phyloP scores from a whole-genome alignment of 192 early-diverging fungal species.

The Rhizophlyctis rosea region DNA sequence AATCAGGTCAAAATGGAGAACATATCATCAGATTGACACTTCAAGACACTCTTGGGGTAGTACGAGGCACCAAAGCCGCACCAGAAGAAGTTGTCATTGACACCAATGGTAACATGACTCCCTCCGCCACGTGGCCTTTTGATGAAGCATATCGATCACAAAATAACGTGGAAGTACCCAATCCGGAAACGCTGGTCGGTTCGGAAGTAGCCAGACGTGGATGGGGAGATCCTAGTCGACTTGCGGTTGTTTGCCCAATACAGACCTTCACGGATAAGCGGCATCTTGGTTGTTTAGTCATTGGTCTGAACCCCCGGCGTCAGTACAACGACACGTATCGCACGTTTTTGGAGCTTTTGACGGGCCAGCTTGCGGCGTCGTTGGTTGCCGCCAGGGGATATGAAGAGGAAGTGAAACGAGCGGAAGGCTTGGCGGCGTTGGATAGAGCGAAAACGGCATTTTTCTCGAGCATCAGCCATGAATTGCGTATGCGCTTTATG shows the following conservation, averaged over 20 bases:
- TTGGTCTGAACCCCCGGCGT: conserved; percentile 18
- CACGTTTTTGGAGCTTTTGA: conserved; percentile 25
- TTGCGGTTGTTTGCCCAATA: conserved; percentile 24
- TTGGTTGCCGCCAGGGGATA: conserved; percentile 7
- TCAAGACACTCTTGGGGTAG: neutral
- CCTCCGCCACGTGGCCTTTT: conserved; percentile 15
- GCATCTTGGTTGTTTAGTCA: conserved; percentile 18
- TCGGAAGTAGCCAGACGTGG: conserved; percentile 20
- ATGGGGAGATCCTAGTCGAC: conserved; percentile 3
- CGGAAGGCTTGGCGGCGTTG: conserved; percentile 30
- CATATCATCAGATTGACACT: neutral
- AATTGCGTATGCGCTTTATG: conserved; percentile 7
- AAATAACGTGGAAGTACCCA: neutral
- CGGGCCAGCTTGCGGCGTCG: conserved; percentile 12
- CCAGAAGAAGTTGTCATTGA: conserved; percentile 12
- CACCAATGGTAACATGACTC: neutral
- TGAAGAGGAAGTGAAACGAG: conserved; percentile 19
- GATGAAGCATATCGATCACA: conserved; percentile 6
- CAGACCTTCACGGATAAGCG: conserved; percentile 16
- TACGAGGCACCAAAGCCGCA: conserved; percentile 4
- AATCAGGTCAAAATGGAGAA: neutral
- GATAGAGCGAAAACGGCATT: conserved; percentile 42
- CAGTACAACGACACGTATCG: conserved; percentile 22
- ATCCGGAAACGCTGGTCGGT: conserved; percentile 9
- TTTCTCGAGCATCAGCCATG: conserved; percentile 31